Percentiles rank a stretch among this genome's conserved stretches.
These are phyloP conservation scores for Ophiostoma sp. DNA, from an alignment of 2,329 filamentous ascomycete species.

Conservation along the genomic window DNA sequence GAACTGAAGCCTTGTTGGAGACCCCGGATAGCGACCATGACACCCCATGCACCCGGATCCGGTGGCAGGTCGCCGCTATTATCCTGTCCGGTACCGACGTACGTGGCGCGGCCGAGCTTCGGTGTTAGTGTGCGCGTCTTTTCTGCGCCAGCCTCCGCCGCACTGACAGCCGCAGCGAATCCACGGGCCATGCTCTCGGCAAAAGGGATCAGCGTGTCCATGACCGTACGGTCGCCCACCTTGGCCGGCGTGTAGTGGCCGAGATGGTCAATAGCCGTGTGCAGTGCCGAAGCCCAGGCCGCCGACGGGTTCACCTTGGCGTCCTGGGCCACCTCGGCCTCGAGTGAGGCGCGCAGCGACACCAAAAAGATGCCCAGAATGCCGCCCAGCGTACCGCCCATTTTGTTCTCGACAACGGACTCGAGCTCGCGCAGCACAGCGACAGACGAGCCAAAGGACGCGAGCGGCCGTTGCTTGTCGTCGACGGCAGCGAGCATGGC, in stretches of 20 bases:
- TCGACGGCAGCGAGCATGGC: constrained; percentile 43
- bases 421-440: constrained; percentile 46
- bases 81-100: constrained; percentile 51
- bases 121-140: constrained; percentile 60
- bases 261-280: constrained; percentile 43
- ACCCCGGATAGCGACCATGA: constrained; percentile 51
- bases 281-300: constrained; percentile 42
- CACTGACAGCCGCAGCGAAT: constrained; percentile 52
- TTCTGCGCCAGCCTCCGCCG: constrained; percentile 56
- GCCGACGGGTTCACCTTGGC: constrained; percentile 26
- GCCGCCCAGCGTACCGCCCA: constrained; percentile 49
- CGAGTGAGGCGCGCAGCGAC: constrained; percentile 40
- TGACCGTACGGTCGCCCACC: constrained; percentile 52
- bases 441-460: constrained; percentile 43
- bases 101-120: constrained; percentile 61
- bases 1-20: constrained; percentile 29
- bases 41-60: constrained; percentile 66
- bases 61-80: constrained; percentile 49
- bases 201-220: constrained; percentile 54
- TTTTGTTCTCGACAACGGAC: constrained; percentile 46
- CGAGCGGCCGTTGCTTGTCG: constrained; percentile 29
- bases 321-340: constrained; percentile 21
- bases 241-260: constrained; percentile 50
- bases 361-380: constrained; percentile 53
- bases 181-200: constrained; percentile 43